phyloP scores from a whole-genome alignment of 768 basidiomycete genomes.

The Tephrocybe rancida region DNA sequence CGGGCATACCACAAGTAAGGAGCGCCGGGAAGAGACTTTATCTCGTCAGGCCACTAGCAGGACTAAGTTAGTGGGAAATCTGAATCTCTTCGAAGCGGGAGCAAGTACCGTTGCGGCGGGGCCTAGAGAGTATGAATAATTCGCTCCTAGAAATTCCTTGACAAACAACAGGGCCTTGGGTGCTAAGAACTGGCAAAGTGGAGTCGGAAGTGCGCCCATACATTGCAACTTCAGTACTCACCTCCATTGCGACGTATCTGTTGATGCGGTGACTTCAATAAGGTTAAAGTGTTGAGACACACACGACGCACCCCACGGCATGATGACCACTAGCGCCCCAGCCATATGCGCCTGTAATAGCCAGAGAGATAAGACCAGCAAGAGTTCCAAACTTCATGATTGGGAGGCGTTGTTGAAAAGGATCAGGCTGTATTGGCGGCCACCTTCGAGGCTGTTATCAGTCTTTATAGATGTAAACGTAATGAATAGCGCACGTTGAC shows the following conservation, averaged over 20 bases:
- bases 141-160: constrained; percentile 41
- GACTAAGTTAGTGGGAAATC: too few species aligned
- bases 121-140: constrained; percentile 46
- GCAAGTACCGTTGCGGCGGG: constrained; percentile 47
- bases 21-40: constrained; percentile 34
- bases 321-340: constrained; percentile 49
- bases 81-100: too few species aligned
- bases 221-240: constrained; percentile 6
- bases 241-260: constrained; percentile 45
- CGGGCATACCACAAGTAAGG: constrained; percentile 36
- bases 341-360: constrained; percentile 24
- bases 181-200: constrained; percentile 43
- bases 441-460: too few species aligned
- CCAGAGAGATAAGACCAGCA: constrained; percentile 10
- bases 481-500: too few species aligned
- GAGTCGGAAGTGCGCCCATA: neutral
- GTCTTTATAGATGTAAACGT: neutral
- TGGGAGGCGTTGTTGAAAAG: neutral
- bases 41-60: constrained; percentile 53
- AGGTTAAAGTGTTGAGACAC: neutral
- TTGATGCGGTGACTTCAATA: neutral
- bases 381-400: constrained; percentile 7
- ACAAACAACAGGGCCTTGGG: constrained; percentile 51
- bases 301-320: constrained; percentile 38
- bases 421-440: too few species aligned